Evolutionary conservation across 768 basidiomycete genomes (phyloP), one percentile per base, ranked within the genome.

Genomic region (Trametes cinnabarina): DNA sequence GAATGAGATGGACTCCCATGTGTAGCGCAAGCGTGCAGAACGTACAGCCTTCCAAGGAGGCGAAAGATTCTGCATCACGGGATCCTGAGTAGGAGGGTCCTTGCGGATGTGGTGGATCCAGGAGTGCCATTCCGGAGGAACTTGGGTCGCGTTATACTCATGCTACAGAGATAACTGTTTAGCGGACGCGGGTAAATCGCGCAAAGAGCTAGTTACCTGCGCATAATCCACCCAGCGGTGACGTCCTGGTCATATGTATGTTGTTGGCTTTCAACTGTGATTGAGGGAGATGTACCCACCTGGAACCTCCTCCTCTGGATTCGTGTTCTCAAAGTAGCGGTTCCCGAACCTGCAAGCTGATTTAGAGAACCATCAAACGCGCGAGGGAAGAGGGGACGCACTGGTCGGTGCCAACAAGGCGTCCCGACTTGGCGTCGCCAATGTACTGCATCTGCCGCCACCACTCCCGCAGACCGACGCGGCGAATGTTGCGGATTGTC

Each of bases 141-240:
- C 87, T 77, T 99, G 96, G 0, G 92, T 82, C n/a, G 91, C 92
- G 67, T 98, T 89, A 74, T 80, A 87, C 61, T 94, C 84, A 68
- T 94, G 91, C 84, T 92, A 55, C 14, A 51, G 1, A 39, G n/a
- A 12, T 39, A 34, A 47, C 22, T 26, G 26, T 22, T 22, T 40
- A 22, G 20, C 40, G 6, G 14, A 42, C 30, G 30, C 30, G 30
- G 30, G 1, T 35, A 30, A 10, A 25, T 25, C n/a, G 20, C 23
- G 20, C 4, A 40, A 4, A 26, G 17, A 46, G 15, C 37, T 22
- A 58, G 79, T 56, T 61, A 92, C 91, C 77, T 97, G 94, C 17
- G 88, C 81, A 67, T 82, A 93, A 76, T 98, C 96, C 41, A 98
- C 86, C 96, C 96, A 98, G 73, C 96, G 84, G 70, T 97, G 94